Percentiles rank a stretch among this genome's conserved stretches.
Evolutionary conservation across 2,329 filamentous ascomycete genomes (phyloP).

Genomic region (Graphiopsis chlorocephala): DNA sequence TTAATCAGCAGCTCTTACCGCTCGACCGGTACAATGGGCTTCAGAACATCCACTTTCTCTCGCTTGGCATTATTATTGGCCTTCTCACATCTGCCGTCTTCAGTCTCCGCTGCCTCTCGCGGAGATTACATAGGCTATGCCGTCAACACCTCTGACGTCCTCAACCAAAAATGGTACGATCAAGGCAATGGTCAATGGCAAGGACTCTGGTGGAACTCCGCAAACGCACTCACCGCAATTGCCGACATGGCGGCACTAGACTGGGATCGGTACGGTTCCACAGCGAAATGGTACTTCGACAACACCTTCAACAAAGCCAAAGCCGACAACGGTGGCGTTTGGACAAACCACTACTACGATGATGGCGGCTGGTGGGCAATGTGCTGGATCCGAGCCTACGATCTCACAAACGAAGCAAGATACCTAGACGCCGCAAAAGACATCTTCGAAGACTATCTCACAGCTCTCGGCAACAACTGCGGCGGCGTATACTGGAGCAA

Average conservation of each 20-base stretch:
- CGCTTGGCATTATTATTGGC: constrained; percentile 4
- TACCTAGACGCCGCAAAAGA: constrained; percentile 48
- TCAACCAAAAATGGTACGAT: constrained; percentile 20
- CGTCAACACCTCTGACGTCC: constrained; percentile 19
- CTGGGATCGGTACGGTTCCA: constrained; percentile 28
- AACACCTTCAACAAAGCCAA: constrained; percentile 39
- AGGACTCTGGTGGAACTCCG: constrained; percentile 72
- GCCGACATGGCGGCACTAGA: constrained; percentile 51
- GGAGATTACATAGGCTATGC: constrained; percentile 12
- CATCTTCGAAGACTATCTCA: constrained; percentile 47
- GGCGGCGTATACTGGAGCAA: constrained; percentile 48
- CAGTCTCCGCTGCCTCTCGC: constrained; percentile 13
- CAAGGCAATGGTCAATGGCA: constrained; percentile 54
- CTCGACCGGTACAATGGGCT: constrained; percentile 5
- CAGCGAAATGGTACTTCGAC: constrained; percentile 41
- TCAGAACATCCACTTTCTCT: constrained; percentile 13
- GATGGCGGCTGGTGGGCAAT: constrained; percentile 55
- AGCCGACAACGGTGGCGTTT: constrained; percentile 27
- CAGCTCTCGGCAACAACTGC: constrained; percentile 39
- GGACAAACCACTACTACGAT: constrained; percentile 49
- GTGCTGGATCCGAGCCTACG: constrained; percentile 53
- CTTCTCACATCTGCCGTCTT: constrained; percentile 6
- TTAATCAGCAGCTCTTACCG: neutral
- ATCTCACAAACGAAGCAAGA: constrained; percentile 43
- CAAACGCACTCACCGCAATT: constrained; percentile 63